A percentile compares a stretch with the other conserved stretches of the same genome.
These are phyloP conservation scores for Aureobasidium vineae DNA, from an alignment of 2,329 filamentous ascomycete genomes.

Conservation along the genomic window DNA sequence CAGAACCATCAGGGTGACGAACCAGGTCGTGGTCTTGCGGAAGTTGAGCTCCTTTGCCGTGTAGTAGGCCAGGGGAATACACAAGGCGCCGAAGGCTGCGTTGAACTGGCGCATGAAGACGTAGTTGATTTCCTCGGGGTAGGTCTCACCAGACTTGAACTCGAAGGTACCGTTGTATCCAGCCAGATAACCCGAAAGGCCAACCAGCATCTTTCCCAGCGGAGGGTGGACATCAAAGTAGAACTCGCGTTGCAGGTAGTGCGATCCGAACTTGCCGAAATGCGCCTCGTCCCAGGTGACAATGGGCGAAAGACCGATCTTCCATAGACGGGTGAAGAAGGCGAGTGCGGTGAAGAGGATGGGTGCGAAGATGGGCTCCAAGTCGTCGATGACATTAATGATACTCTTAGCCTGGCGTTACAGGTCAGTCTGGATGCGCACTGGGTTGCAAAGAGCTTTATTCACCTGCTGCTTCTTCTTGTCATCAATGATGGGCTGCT, in stretches of 20 bases:
- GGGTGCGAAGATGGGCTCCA: constrained; percentile 63
- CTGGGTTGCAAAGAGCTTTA: background rate
- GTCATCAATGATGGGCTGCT: constrained; percentile 20
- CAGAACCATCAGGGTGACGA: constrained; percentile 93
- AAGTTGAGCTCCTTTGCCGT: constrained; percentile 90
- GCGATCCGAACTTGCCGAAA: constrained; percentile 97
- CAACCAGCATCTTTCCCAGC: constrained; percentile 97
- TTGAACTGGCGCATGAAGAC: constrained; percentile 99
- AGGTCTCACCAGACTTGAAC: constrained; percentile 97
- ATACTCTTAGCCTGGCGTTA: constrained; percentile 51
- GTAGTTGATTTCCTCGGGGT: constrained; percentile 91
- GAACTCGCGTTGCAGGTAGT: constrained; percentile 98
- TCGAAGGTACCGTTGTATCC: constrained; percentile 99
- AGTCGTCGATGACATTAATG: constrained; percentile 61
- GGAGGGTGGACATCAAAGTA: constrained; percentile 98
- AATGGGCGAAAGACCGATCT: constrained; percentile 66
- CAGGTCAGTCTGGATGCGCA: background rate
- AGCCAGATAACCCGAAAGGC: constrained; percentile 90
- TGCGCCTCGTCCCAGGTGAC: constrained; percentile 76
- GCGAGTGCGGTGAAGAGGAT: constrained; percentile 61
- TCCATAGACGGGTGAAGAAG: constrained; percentile 66
- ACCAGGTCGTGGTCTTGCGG: constrained; percentile 83
- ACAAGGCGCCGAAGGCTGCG: constrained; percentile 87
- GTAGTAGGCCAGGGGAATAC: constrained; percentile 90
- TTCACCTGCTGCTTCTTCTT: constrained; percentile 25